A percentile compares a stretch with the other conserved stretches of the same genome.
These are phyloP conservation scores for Zizania latifolia DNA, from an alignment of 176 grass and related monocot species.

Conservation along the genomic window DNA sequence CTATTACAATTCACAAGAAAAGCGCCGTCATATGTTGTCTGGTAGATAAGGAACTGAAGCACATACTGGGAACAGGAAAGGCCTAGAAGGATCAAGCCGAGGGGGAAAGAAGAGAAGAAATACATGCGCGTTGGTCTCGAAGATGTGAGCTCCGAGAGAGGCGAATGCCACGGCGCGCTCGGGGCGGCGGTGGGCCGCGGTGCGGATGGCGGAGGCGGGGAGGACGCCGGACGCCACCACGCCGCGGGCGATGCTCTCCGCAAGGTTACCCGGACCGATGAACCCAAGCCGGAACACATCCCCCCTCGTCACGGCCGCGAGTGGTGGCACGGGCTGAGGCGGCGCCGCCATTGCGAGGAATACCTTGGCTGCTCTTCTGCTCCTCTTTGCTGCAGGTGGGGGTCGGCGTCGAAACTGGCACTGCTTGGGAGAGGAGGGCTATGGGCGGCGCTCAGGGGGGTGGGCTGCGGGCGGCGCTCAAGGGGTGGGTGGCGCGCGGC, in stretches of 20 bases:
- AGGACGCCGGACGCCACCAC: constrained; percentile 68
- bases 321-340: constrained; percentile 17
- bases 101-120: too few relatives aligned
- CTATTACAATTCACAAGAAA: constrained; percentile 19
- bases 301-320: not conserved
- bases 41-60: not conserved
- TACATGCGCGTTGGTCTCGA: constrained; percentile 72
- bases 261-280: constrained; percentile 80
- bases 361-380: too few relatives aligned
- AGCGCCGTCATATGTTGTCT: not conserved
- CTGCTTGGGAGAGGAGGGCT: too few relatives aligned
- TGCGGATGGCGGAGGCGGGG: constrained; percentile 62
- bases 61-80: not conserved
- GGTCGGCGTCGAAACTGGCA: not conserved
- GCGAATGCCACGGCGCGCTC: constrained; percentile 66
- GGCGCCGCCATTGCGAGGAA: constrained; percentile 44
- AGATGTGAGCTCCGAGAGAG: constrained; percentile 55
- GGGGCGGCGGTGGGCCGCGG: constrained; percentile 52
- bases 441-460: too few relatives aligned
- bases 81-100: not conserved
- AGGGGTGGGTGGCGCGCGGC: too few relatives aligned
- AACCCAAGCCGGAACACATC: constrained; percentile 66
- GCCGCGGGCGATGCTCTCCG: too few relatives aligned
- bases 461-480: too few relatives aligned
- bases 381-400: too few relatives aligned